Evolutionary conservation across 2,329 filamentous ascomycete genomes (phyloP).

Genomic region (Nannizzia gypsea): DNA sequence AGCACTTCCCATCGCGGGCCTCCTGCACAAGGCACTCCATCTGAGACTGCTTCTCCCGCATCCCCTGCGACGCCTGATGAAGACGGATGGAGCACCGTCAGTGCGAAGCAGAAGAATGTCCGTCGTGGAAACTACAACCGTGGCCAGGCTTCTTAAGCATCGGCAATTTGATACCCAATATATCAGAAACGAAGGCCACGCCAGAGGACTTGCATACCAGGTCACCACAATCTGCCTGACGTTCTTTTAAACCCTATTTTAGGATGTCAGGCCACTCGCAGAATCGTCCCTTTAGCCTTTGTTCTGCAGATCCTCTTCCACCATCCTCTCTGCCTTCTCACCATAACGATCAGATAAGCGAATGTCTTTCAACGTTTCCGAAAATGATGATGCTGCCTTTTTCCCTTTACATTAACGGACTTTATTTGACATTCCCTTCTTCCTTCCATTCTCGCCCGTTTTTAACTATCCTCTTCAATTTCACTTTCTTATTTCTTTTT

Average conservation of each 20-base stretch:
- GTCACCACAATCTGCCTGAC: neutral
- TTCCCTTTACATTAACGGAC: neutral
- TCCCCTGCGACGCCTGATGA: constrained; percentile 28
- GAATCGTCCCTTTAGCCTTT: neutral
- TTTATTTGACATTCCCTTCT: neutral
- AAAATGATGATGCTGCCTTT: neutral
- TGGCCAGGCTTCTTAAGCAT: constrained; percentile 7
- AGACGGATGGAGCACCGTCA: constrained; percentile 40
- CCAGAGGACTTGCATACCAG: neutral
- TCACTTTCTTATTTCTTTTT: constrained; percentile 7
- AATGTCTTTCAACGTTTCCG: neutral
- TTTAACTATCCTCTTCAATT: constrained; percentile 4
- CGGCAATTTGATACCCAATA: neutral
- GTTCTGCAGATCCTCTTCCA: neutral
- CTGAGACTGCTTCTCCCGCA: constrained; percentile 16
- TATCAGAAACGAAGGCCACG: neutral
- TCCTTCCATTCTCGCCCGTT: neutral
- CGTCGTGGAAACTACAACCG: constrained; percentile 27
- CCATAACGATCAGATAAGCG: neutral
- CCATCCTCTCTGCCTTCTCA: neutral
- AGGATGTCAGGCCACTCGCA: neutral
- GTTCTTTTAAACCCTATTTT: neutral
- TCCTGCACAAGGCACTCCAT: neutral
- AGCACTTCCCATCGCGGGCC: constrained; percentile 7
- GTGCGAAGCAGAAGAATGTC: constrained; percentile 34